Conservation (phyloP, 257 asterid genomes). For the Petunia secreta region DNA sequence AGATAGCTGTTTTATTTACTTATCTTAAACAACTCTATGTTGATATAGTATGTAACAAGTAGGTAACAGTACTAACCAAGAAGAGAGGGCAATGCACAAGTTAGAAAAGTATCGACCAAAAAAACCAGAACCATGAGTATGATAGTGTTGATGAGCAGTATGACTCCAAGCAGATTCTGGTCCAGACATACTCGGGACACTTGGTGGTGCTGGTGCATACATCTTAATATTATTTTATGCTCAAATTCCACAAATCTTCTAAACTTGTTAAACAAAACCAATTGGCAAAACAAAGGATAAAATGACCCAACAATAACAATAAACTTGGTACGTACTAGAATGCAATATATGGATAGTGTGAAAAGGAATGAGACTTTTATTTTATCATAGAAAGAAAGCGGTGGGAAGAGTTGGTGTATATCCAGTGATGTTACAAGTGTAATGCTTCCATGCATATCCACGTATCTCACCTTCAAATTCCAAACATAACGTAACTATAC, state of each 20-base stretch:
- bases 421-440: not conserved
- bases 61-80: slow-evolving; percentile 36
- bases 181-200: not conserved
- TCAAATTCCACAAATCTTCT: not conserved
- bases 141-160: not conserved
- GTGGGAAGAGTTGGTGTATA: not conserved
- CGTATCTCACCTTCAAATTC: not conserved
- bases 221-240: not conserved
- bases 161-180: too few relatives aligned
- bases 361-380: not conserved
- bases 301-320: too few relatives aligned
- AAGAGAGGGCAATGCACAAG: slow-evolving; percentile 44
- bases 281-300: too few relatives aligned
- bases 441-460: not conserved
- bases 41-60: not conserved
- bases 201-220: not conserved
- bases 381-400: not conserved
- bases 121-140: not conserved
- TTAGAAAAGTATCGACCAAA: slow-evolving; percentile 37
- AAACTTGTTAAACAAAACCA: too few relatives aligned
- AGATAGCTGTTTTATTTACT: too few relatives aligned
- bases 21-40: too few relatives aligned
- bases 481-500: too few relatives aligned
- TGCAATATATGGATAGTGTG: not conserved
- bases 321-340: too few relatives aligned